These are phyloP conservation scores for Paraphaeosphaeria minitans DNA, from an alignment of 2,329 filamentous ascomycete genomes.

Conservation along the genomic window DNA sequence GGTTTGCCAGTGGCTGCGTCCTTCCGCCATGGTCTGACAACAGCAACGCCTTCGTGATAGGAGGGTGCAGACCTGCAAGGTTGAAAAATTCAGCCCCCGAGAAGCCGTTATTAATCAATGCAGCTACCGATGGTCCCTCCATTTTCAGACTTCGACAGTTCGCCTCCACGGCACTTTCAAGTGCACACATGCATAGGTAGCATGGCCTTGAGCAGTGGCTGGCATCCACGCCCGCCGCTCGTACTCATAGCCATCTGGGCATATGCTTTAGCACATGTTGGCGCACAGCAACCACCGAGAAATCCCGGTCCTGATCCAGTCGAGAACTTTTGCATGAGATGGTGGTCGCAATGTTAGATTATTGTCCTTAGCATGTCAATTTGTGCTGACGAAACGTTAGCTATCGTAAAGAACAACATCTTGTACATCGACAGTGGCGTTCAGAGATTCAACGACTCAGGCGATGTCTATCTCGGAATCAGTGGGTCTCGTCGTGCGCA, in stretches of 20 bases:
- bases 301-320: conserved; percentile 22
- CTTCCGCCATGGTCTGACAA: conserved; percentile 11
- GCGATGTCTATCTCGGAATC: conserved; percentile 16
- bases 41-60: conserved; percentile 3
- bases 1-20: conserved; percentile 1
- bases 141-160: conserved; percentile 1
- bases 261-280: conserved; percentile 8
- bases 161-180: background rate
- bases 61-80: background rate
- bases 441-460: conserved; percentile 25
- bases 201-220: background rate
- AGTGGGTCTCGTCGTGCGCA: conserved; percentile 12
- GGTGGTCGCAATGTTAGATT: conserved; percentile 27
- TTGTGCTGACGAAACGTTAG: conserved; percentile 13
- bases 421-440: conserved; percentile 32
- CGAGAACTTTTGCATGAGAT: conserved; percentile 27
- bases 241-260: conserved; percentile 4
- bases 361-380: background rate
- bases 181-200: conserved; percentile 3
- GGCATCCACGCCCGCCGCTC: background rate
- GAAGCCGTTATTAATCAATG: conserved; percentile 4
- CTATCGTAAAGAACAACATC: conserved; percentile 26
- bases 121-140: conserved; percentile 6
- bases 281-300: conserved; percentile 7
- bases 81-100: background rate